phyloP scores from a whole-genome alignment of 1,284 basidiomycete species.

The Fomitopsis betulina region DNA sequence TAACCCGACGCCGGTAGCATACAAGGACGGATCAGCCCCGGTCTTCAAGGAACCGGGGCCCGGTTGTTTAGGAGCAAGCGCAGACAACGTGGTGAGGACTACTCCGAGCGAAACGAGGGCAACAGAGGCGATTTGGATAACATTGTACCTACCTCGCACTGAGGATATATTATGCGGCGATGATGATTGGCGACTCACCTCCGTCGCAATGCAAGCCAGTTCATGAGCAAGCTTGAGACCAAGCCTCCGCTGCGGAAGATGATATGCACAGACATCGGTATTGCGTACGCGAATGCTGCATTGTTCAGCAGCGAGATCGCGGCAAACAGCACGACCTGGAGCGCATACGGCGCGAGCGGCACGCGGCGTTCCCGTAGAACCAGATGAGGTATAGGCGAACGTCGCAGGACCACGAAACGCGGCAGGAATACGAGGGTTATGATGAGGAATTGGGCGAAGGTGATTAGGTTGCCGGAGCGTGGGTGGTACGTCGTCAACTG shows the following conservation, averaged over 20 bases:
- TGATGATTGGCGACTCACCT: conserved; percentile 34
- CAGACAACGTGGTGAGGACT: conserved; percentile 78
- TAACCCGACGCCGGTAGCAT: conserved; percentile 70
- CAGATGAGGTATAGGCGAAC: conserved; percentile 36
- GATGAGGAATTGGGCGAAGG: conserved; percentile 78
- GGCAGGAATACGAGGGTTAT: conserved; percentile 70
- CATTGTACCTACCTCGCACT: conserved; percentile 54
- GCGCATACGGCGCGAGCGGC: conserved; percentile 70
- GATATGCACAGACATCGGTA: conserved; percentile 93
- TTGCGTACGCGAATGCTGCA: conserved; percentile 79
- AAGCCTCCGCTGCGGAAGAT: conserved; percentile 92
- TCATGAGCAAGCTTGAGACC: conserved; percentile 75
- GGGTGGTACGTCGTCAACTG: conserved; percentile 61
- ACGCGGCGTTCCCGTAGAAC: conserved; percentile 51
- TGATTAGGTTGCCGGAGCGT: conserved; percentile 72
- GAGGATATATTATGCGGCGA: background rate
- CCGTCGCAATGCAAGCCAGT: conserved; percentile 57
- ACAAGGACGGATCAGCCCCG: conserved; percentile 35
- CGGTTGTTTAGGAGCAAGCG: conserved; percentile 31
- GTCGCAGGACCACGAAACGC: conserved; percentile 41
- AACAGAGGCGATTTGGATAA: conserved; percentile 67
- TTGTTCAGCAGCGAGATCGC: conserved; percentile 86
- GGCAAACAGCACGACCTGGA: conserved; percentile 85
- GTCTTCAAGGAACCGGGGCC: conserved; percentile 6
- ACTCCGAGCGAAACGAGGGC: conserved; percentile 81